Evolutionary conservation across 768 basidiomycete species (phyloP).

Genomic region (Trametes cinnabarina): DNA sequence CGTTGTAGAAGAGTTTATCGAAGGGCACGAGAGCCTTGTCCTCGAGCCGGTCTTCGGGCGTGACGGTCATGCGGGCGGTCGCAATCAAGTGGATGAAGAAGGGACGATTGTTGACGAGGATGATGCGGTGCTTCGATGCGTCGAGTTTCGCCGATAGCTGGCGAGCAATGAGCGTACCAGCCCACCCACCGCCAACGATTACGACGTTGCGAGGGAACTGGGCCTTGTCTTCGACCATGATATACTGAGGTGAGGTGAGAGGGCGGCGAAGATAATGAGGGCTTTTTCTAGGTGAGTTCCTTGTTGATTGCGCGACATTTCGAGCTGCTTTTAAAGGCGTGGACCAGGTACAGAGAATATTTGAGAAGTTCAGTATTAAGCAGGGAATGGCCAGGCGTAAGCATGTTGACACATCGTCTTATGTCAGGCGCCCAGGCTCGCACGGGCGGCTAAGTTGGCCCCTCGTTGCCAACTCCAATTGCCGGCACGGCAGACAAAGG

Average conservation of each 20-base stretch:
- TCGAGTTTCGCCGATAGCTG: slow-evolving; percentile 52
- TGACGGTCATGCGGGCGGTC: slow-evolving; percentile 51
- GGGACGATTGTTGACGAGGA: slow-evolving; percentile 53
- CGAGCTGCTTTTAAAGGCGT: background rate
- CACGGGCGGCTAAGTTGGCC: too few relatives aligned
- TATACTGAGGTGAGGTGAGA: background rate
- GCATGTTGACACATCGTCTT: background rate
- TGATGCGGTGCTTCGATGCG: slow-evolving; percentile 44
- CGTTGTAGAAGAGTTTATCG: slow-evolving; percentile 46
- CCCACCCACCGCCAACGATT: slow-evolving; percentile 58
- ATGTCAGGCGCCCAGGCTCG: too few relatives aligned
- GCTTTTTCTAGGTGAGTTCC: too few relatives aligned
- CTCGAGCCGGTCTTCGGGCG: slow-evolving; percentile 42
- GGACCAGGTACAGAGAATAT: background rate
- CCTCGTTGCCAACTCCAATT: too few relatives aligned
- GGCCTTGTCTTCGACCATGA: slow-evolving; percentile 1
- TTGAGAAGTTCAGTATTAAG: background rate
- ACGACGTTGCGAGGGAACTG: slow-evolving; percentile 34
- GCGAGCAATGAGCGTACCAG: slow-evolving; percentile 45
- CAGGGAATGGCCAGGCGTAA: background rate
- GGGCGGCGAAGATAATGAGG: background rate
- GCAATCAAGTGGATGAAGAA: slow-evolving; percentile 52
- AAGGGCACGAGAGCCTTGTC: slow-evolving; percentile 48
- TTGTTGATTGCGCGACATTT: background rate
- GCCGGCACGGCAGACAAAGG: too few relatives aligned